These are phyloP conservation scores for Gelatoporia subvermispora DNA, from an alignment of 768 basidiomycete species.

Conservation along the genomic window DNA sequence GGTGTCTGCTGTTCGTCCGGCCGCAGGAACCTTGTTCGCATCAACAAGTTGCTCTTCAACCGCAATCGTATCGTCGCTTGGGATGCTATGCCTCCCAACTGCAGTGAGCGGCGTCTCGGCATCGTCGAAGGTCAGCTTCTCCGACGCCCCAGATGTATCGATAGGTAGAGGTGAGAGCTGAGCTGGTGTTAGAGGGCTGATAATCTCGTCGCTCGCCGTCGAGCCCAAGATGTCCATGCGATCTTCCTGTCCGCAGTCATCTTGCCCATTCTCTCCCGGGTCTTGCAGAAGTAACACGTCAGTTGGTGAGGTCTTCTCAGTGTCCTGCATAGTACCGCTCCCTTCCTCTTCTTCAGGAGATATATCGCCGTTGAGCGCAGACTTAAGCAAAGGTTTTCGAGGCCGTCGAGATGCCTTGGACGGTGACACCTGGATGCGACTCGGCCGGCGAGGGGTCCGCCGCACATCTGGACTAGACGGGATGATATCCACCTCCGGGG, in stretches of 20 bases:
- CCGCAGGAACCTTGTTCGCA: slow-evolving; percentile 18
- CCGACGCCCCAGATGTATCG: slow-evolving; percentile 4
- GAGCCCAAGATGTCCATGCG: not conserved
- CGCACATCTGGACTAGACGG: slow-evolving; percentile 5
- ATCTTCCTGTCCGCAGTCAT: not conserved
- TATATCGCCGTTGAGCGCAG: not conserved
- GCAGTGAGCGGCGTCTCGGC: slow-evolving; percentile 45
- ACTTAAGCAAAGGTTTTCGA: slow-evolving; percentile 2
- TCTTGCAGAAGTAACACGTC: not conserved
- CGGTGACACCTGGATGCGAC: not conserved
- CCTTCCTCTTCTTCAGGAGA: not conserved
- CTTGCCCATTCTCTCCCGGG: not conserved
- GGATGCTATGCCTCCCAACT: slow-evolving; percentile 46
- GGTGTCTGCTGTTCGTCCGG: not conserved
- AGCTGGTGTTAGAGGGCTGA: not conserved
- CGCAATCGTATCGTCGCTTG: slow-evolving; percentile 54
- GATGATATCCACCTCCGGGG: slow-evolving; percentile 15
- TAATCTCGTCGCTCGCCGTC: not conserved
- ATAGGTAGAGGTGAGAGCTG: not conserved
- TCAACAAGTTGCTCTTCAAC: slow-evolving; percentile 28
- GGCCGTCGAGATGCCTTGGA: slow-evolving; percentile 1
- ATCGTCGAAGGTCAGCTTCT: slow-evolving; percentile 50
- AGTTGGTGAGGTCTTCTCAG: not conserved
- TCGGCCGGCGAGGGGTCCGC: slow-evolving; percentile 3
- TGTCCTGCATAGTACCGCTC: not conserved